Evolutionary conservation across 768 basidiomycete species (phyloP), one percentile per base, ranked within the genome.

Genomic region (Lactarius tabidus): DNA sequence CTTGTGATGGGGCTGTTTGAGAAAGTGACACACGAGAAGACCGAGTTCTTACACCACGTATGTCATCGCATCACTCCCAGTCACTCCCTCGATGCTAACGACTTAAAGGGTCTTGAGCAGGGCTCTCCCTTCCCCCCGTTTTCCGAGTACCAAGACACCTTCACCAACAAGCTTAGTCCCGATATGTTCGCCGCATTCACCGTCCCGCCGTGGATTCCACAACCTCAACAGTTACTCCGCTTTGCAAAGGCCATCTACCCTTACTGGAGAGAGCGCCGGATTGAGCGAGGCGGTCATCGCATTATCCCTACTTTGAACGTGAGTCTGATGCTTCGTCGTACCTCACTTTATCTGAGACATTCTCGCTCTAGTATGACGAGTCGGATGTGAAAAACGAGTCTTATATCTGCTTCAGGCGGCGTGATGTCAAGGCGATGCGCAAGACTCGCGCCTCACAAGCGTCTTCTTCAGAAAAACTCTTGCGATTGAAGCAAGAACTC

Each of bases 1-100:
- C 81, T 95, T 67, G 86, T 96, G 63, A 96, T 98, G 94, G 93
- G 93, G 26, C 74, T 98, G 56, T 88, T 96, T 71, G 97, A 99
- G 79, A 90, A 89, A 72, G 82, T 89, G 52, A 93, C 95, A 0
- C 91, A 95, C 69, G 91, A 94, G 71, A 90, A 88, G 73, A 88
- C 90, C 0, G 93, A 94, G 67, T 93, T 87, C 75, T 81, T 98
- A 6, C 94, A 97, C 74, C 87, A 91, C 71, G 95, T 95, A 74
- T 59, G 92, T 85, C 15, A 52, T 52, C 29, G 6, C 48, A 17
- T 59, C 39, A 62, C 26, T 53, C 28, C 0, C 26, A 29, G 2
- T 62, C 6, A 28, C 62, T 1, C 62, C n/a, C 59, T 33, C 28
- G 43, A 26, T 62, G 43, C 70, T 52, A 45, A 63, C 60, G 36